A percentile compares a stretch with the other conserved stretches of the same genome.
phyloP scores from a whole-genome alignment of 2,329 filamentous ascomycete species.

The Colletotrichum horii region DNA sequence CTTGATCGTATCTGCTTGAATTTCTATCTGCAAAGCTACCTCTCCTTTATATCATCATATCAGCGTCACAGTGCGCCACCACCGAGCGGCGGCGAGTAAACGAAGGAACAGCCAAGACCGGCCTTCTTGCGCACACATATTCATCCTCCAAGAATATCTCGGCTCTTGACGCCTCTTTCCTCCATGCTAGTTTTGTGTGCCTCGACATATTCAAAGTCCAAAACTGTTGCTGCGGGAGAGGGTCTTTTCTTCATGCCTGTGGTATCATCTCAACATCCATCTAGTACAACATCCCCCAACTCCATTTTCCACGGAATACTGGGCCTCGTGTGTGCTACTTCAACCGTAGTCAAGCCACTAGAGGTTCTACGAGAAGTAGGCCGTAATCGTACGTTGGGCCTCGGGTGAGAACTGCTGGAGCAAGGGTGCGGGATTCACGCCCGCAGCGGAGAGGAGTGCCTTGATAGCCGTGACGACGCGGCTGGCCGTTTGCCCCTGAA shows the following conservation, averaged over 20 bases:
- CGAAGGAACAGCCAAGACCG: neutral
- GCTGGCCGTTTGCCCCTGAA: slow-evolving; percentile 82
- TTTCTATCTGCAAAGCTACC: slow-evolving; percentile 12
- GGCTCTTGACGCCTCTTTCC: neutral
- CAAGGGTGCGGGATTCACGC: slow-evolving; percentile 77
- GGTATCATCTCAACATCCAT: slow-evolving; percentile 20
- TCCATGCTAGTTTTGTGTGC: neutral
- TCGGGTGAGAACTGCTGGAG: slow-evolving; percentile 79
- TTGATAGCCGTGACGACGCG: slow-evolving; percentile 82
- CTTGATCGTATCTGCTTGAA: neutral
- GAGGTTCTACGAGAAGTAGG: slow-evolving; percentile 70
- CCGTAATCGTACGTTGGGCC: slow-evolving; percentile 79
- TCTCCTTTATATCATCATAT: slow-evolving; percentile 13
- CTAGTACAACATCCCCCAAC: neutral
- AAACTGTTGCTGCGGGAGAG: neutral
- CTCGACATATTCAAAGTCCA: slow-evolving; percentile 1
- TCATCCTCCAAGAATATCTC: neutral
- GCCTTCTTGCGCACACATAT: neutral
- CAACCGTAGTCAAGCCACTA: neutral
- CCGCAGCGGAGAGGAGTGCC: slow-evolving; percentile 74
- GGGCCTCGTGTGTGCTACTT: neutral
- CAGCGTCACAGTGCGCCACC: neutral
- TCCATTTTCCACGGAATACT: neutral
- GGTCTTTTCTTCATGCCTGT: neutral
- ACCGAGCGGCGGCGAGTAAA: neutral